Base-by-base conservation (phyloP, 306 rosid genomes). In the Pterocarpus santalinus region DNA sequence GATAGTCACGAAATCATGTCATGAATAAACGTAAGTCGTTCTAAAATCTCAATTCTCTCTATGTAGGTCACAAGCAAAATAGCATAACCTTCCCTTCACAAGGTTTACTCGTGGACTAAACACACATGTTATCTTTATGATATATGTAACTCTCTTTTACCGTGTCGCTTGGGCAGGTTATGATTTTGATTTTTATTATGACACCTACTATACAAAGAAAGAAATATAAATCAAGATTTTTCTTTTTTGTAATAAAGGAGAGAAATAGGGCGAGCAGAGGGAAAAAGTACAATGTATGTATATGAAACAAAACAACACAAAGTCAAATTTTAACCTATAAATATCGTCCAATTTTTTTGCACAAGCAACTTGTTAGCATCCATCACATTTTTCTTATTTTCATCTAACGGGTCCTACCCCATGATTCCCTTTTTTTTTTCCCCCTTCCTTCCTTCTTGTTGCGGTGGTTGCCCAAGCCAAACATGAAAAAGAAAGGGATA, bases 391-490 rank as follows among this genome's bases (percentile, higher is more conserved):
- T 81, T 80, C 89, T 60, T 56, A 66, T 85, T 87, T 74, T 74
- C 77, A 81, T 81, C 72, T 15, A 3, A 80, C 12, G 81, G 87
- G 85, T 65, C 84, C 83, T 79, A 81, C 81, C 52, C 47, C 7
- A 44, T 51, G 16, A 58, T 82, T 87, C 16, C 38, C 34, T 66
- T 63, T 11, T 76, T 83, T 55, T 60, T 16, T 14, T 33, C 65
- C 28, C 28, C 28, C 28, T 66, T 58, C 7, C 22, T 5, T 7
- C 61, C 61, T 81, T 84, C 79, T 86, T 83, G 86, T 86, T 76
- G 86, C 61, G 91, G 91, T 90, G 93, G 95, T 88, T 92, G 95
- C 81, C 56, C 69, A 85, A 44, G 89, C 84, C 70, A 73, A 69
- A 85, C 75, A 72, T 82, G 83, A 78, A 85, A 86, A 69, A 60